These are phyloP conservation scores for Astrephomene gubernaculifera DNA, from an alignment of 139 green algal genomes.

Conservation along the genomic window DNA sequence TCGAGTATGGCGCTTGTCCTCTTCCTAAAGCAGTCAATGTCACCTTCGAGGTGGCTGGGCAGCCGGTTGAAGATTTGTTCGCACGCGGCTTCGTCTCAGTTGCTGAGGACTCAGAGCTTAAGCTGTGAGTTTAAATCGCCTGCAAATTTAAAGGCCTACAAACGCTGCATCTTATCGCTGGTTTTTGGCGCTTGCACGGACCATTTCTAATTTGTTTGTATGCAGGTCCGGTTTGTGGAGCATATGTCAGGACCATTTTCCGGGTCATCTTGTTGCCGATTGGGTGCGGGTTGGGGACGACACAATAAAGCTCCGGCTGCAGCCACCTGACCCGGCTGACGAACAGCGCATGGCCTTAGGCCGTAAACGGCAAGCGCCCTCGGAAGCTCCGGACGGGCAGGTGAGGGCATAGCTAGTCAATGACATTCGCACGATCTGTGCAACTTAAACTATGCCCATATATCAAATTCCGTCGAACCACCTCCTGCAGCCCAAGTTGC, in stretches of 20 bases:
- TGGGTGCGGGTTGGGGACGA: constrained; percentile 3
- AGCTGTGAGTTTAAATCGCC: constrained; percentile 14
- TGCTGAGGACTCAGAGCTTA: constrained; percentile 12
- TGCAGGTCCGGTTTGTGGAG: constrained; percentile 27
- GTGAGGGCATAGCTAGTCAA: neutral
- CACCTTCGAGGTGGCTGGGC: constrained; percentile 10
- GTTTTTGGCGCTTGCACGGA: too few species aligned
- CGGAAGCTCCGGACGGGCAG: constrained; percentile 15
- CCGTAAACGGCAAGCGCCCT: constrained; percentile 10
- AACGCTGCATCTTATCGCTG: too few species aligned
- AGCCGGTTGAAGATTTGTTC: neutral
- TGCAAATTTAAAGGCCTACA: too few species aligned
- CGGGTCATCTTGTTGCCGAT: neutral
- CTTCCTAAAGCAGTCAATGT: constrained; percentile 4
- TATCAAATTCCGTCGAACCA: too few species aligned
- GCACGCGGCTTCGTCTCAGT: neutral
- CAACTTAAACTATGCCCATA: too few species aligned
- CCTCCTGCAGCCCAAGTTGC: constrained; percentile 7
- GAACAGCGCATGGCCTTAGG: neutral
- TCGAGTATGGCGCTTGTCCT: neutral
- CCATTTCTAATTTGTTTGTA: constrained; percentile 12
- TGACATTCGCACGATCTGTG: too few species aligned
- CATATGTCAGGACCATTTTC: neutral
- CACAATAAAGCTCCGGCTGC: neutral
- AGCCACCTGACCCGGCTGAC: neutral